phyloP scores from a whole-genome alignment of 129 eudicot genomes.

The Escallonia rubra region DNA sequence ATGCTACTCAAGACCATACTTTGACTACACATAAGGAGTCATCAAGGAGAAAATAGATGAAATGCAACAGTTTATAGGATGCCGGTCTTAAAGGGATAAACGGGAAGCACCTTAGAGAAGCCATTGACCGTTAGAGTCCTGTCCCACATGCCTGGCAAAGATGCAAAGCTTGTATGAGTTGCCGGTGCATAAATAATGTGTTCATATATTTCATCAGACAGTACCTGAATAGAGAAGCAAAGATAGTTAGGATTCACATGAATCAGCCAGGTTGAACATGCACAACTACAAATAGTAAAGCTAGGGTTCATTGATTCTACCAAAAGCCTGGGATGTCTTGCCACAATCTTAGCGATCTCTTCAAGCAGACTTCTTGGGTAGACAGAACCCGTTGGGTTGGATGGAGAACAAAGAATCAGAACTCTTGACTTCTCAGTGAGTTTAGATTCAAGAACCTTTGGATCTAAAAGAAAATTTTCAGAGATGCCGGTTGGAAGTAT shows the following conservation, averaged over 20 bases:
- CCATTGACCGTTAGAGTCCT: constrained; percentile 95
- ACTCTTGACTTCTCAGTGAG: constrained; percentile 84
- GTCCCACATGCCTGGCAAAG: constrained; percentile 98
- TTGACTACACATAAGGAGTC: not conserved
- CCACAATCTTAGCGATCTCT: constrained; percentile 75
- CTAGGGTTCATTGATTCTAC: constrained; percentile 21
- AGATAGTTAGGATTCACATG: constrained; percentile 2
- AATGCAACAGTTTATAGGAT: not conserved
- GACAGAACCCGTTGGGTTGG: constrained; percentile 94
- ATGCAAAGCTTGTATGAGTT: constrained; percentile 94
- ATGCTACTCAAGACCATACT: too few species aligned
- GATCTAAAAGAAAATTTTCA: constrained; percentile 80
- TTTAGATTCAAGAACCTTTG: constrained; percentile 75
- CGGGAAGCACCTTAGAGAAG: constrained; percentile 69
- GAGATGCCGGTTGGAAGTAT: constrained; percentile 78
- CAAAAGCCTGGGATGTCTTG: constrained; percentile 92
- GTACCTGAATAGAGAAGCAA: constrained; percentile 39
- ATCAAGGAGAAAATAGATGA: not conserved
- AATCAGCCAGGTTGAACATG: constrained; percentile 3
- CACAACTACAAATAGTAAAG: not conserved
- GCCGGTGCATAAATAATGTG: constrained; percentile 92
- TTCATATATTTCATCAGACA: constrained; percentile 94
- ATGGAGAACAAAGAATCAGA: constrained; percentile 91
- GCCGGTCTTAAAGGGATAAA: not conserved
- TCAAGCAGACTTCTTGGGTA: constrained; percentile 72